These are phyloP conservation scores for Zygoascus sp. DNA, from an alignment of 1,139 yeast species.

Conservation along the genomic window DNA sequence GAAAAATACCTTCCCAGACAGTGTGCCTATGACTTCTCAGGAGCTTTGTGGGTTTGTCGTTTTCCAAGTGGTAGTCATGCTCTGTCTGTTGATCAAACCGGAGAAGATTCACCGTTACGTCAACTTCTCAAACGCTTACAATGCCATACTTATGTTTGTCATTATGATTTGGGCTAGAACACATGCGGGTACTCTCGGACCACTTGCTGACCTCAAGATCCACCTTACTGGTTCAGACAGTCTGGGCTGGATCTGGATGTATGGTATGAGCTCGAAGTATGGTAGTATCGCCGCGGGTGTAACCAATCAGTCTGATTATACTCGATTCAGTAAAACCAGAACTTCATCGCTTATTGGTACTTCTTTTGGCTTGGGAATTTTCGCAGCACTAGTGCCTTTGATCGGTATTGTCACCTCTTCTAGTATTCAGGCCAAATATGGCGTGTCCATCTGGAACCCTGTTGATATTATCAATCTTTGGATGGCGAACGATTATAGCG, in stretches of 20 bases:
- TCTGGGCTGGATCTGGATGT: constrained; percentile 25
- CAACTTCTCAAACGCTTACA: constrained; percentile 16
- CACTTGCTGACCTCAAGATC: constrained; percentile 19
- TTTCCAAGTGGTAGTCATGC: constrained; percentile 29
- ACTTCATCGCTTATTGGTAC: constrained; percentile 27
- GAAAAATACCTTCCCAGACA: constrained; percentile 33
- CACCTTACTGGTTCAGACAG: constrained; percentile 10
- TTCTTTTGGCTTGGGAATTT: constrained; percentile 24
- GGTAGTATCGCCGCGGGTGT: constrained; percentile 24
- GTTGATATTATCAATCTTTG: constrained; percentile 15
- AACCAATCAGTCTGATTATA: constrained; percentile 44
- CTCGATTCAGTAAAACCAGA: constrained; percentile 36
- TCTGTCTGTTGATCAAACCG: constrained; percentile 28
- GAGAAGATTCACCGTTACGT: constrained; percentile 25
- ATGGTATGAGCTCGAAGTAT: constrained; percentile 22
- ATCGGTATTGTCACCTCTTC: constrained; percentile 39
- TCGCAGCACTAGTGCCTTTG: constrained; percentile 38
- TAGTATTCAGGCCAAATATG: constrained; percentile 32
- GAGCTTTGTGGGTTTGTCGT: constrained; percentile 33
- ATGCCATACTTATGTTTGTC: constrained; percentile 20
- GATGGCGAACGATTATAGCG: constrained; percentile 17
- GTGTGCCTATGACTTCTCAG: constrained; percentile 31
- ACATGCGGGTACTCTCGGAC: constrained; percentile 26
- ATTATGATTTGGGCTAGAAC: constrained; percentile 24
- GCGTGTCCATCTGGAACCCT: constrained; percentile 21